Base-by-base conservation (phyloP, 768 basidiomycete species). In the Boletus eberwhitei region DNA sequence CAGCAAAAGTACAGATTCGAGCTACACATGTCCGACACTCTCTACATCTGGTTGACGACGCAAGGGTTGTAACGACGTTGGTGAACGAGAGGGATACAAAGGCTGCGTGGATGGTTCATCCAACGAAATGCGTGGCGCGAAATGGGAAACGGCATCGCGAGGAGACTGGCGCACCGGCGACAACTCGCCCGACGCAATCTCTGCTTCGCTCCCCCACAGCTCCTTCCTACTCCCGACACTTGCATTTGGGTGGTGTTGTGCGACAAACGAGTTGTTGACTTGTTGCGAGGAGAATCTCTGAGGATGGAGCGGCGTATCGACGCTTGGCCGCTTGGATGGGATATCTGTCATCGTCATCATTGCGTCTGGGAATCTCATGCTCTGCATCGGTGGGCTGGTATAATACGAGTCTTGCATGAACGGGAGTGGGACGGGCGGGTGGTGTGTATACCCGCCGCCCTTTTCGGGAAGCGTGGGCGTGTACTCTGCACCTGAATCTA, bases 201-300 rank as follows among this genome's bases (percentile, higher is more conserved):
- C 67, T 7, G 54, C n/a, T 2, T 70, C 64, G 21, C 57, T 52
- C 4, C 55, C 60, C 68, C 59, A 70, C 46, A 58, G 16, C 44
- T 65, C 65, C 14, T 46, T 53, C n/a, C 53, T 59, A 8, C 60
- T 70, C 32, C 58, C 66, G 1, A 57, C 40, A 2, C 69, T 69
- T 22, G 59, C 21, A 17, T 42, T 52, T 12, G 44, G 21, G 6
- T 29, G 47, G 29, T 59, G 53, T 8, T 45, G 37, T 2, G 48
- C 9, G 7, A 19, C 21, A 14, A 52, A 35, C 26, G 53, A 24
- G 29, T 67, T 58, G 40, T 38, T 42, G 39, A 40, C 44, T 0
- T 32, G 59, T 16, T 55, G 65, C 0, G 55, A 40, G 5, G 67
- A 64, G n/a, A 31, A 51, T 29, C 68, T 56, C 31, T 59, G 61